Conservation (phyloP, 1,284 basidiomycete genomes). For the Cutaneotrichosporon cutaneum region DNA sequence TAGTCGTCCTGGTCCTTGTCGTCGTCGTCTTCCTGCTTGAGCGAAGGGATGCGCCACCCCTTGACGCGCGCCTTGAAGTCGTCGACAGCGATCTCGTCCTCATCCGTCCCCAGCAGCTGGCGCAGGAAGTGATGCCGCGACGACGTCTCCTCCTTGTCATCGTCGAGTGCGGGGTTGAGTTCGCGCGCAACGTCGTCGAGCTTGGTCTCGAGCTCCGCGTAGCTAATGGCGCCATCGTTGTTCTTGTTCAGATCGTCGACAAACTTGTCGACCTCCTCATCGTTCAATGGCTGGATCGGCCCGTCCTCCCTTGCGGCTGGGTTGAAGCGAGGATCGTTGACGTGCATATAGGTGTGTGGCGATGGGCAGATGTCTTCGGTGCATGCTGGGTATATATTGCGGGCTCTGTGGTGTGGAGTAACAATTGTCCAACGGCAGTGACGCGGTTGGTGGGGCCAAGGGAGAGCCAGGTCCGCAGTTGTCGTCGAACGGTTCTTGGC, state of each 20-base stretch:
- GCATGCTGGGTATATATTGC: no score
- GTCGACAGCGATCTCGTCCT: constrained; percentile 19
- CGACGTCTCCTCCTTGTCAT: constrained; percentile 21
- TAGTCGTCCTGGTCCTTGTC: constrained; percentile 31
- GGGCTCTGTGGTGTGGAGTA: no score
- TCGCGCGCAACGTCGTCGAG: constrained; percentile 32
- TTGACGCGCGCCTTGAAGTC: constrained; percentile 26
- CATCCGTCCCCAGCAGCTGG: constrained; percentile 25
- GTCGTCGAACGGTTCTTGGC: no score
- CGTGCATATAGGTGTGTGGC: constrained; percentile 1
- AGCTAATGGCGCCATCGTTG: constrained; percentile 29
- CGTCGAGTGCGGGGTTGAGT: constrained; percentile 32
- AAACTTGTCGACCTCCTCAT: constrained; percentile 32
- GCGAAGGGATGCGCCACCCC: constrained; percentile 32
- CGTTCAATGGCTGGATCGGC: constrained; percentile 17
- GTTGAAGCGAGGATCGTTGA: constrained; percentile 12
- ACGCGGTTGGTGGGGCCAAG: no score
- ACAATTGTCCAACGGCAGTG: no score
- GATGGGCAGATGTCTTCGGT: no score
- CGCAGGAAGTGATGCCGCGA: constrained; percentile 32
- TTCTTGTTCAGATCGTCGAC: constrained; percentile 35
- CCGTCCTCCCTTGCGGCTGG: constrained; percentile 7
- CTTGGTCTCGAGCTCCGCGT: constrained; percentile 29
- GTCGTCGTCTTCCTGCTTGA: constrained; percentile 30
- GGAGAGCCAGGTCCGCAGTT: no score